A percentile compares a stretch with the other conserved stretches of the same genome.
phyloP scores from a whole-genome alignment of 169 alveolate species.

The Babesia bigemina region DNA sequence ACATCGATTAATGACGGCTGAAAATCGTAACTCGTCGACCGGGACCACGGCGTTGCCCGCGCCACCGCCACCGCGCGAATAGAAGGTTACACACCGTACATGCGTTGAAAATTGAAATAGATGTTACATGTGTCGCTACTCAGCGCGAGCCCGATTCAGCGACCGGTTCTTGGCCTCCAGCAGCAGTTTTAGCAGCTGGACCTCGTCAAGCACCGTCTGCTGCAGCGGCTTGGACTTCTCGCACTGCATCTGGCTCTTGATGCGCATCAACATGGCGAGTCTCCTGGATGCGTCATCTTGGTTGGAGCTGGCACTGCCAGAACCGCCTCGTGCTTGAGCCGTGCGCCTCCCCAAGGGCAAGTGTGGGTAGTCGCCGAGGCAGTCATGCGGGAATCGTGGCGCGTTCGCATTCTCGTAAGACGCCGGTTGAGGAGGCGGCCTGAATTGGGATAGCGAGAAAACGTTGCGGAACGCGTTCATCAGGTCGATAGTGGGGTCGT shows the following conservation, averaged over 20 bases:
- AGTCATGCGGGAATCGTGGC: neutral
- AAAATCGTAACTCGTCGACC: neutral
- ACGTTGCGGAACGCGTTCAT: slow-evolving; percentile 50
- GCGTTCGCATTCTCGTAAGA: slow-evolving; percentile 13
- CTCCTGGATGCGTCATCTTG: slow-evolving; percentile 24
- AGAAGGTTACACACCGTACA: neutral
- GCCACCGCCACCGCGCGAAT: neutral
- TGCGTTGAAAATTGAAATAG: too few species aligned
- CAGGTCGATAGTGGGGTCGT: slow-evolving; percentile 54
- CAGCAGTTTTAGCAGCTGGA: slow-evolving; percentile 58
- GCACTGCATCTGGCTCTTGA: slow-evolving; percentile 62
- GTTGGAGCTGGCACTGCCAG: neutral
- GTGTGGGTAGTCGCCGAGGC: neutral
- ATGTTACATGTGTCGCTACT: neutral
- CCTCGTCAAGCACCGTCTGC: slow-evolving; percentile 62
- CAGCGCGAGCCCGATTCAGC: slow-evolving; percentile 19
- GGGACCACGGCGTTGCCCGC: neutral
- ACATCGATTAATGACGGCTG: neutral
- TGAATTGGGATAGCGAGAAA: slow-evolving; percentile 30
- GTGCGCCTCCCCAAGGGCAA: neutral
- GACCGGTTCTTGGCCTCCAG: slow-evolving; percentile 62
- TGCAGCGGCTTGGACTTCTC: slow-evolving; percentile 51
- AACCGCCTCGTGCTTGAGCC: neutral
- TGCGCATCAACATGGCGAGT: slow-evolving; percentile 53
- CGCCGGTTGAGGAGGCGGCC: neutral